Evolutionary conservation across 768 basidiomycete genomes (phyloP), one percentile per base, ranked within the genome.

Genomic region (Podaxis pistillaris): DNA sequence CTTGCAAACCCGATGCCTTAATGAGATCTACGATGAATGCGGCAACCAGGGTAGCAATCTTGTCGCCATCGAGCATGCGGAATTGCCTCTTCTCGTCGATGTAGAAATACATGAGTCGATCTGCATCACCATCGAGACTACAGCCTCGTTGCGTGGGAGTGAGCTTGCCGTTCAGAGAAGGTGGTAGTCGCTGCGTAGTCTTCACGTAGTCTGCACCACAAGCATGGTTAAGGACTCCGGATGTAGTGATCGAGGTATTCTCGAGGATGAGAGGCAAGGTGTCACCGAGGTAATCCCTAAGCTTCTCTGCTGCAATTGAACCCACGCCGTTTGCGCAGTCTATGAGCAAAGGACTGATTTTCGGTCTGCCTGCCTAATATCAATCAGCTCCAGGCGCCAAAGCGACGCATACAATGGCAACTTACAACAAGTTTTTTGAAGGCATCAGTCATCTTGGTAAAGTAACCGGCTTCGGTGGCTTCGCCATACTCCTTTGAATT

Each of bases 251-350:
- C 19, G 83, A 79, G 5, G 86, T 87, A 68, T 96, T 95, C 68
- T 87, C 82, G 41, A 93, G 77, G 62, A 83, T 75, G 51, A 98
- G 70, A 26, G 83, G 79, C 33, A 98, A 74, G 6, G 77, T 80
- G 26, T 79, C 79, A 17, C 82, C 84, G 24, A 97, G 83, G 58
- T 85, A 80, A 58, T 82, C 75, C 3, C 79, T 70, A 41, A 98
- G 77, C 47, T 82, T 84, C 37, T 78, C 77, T 12, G 92, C 87
- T 41, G 90, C 88, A 6, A 81, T 77, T 15, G 91, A 86, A 52
- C 97, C 97, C 24, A 99, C 97, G 28, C 97, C 97, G 72, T 99
- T 98, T n/a, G 97, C 97, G 72, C 97, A 98, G 74, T 99, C 97
- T 46, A 99, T 81, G n/a, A 91, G 73, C 52, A 99, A 70, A 40